Percentiles rank a stretch among this genome's conserved stretches.
Evolutionary conservation across 768 basidiomycete genomes (phyloP).

Genomic region (Panaeolus cyanescens): DNA sequence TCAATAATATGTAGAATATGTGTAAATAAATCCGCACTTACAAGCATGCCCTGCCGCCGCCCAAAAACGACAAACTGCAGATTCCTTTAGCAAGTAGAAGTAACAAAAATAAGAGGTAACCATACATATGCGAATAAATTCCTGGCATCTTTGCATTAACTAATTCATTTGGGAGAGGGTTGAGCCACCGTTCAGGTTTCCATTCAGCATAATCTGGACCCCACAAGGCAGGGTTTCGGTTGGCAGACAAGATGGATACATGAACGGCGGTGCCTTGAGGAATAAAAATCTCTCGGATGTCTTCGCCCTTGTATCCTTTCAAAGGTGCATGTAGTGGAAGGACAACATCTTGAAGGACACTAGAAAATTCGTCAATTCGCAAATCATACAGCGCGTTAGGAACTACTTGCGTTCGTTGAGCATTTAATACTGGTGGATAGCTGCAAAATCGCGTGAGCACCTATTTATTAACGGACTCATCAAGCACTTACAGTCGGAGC

Average conservation of each 20-base stretch:
- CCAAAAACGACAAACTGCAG: conserved; percentile 18
- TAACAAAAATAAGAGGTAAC: not conserved
- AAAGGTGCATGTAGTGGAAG: conserved; percentile 44
- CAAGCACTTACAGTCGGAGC: conserved; percentile 32
- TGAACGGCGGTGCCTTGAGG: conserved; percentile 38
- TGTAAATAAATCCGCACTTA: not conserved
- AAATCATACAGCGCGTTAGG: not conserved
- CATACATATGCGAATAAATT: conserved; percentile 43
- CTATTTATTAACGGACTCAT: not conserved
- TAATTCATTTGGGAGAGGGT: conserved; percentile 34
- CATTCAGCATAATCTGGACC: conserved; percentile 45
- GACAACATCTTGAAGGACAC: conserved; percentile 35
- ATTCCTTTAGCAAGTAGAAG: not conserved
- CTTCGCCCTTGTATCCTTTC: conserved; percentile 35
- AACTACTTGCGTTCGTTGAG: conserved; percentile 13
- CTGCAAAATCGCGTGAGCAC: conserved; percentile 1
- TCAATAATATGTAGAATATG: not conserved
- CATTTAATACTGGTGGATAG: conserved; percentile 18
- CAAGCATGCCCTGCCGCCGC: conserved; percentile 12
- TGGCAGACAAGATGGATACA: conserved; percentile 35
- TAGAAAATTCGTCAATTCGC: conserved; percentile 13
- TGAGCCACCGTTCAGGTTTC: conserved; percentile 53
- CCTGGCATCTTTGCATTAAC: conserved; percentile 41
- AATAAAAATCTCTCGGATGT: conserved; percentile 34
- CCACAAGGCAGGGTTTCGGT: conserved; percentile 43